These are phyloP conservation scores for Colletotrichum siamense DNA, from an alignment of 2,329 filamentous ascomycete genomes.

Conservation along the genomic window DNA sequence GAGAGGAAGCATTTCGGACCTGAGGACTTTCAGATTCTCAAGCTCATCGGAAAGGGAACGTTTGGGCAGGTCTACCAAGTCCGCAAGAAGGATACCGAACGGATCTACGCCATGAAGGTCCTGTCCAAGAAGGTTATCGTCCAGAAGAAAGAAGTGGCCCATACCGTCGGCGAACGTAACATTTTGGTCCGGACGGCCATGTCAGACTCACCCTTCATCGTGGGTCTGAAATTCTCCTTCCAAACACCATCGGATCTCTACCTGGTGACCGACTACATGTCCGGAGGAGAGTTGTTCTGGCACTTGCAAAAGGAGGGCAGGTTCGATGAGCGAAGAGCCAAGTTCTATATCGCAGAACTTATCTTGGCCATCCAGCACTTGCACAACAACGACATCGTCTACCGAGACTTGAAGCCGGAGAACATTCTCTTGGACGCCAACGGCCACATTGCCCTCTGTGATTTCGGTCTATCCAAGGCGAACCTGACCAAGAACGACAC, in stretches of 20 bases:
- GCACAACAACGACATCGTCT: conserved; percentile 97
- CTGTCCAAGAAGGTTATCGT: conserved; percentile 99
- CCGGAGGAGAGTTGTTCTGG: conserved; percentile 97
- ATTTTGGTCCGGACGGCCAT: conserved; percentile 96
- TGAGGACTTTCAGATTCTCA: conserved; percentile 93
- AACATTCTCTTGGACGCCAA: conserved; percentile 97
- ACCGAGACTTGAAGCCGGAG: conserved; percentile 95
- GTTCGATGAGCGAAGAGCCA: conserved; percentile 92
- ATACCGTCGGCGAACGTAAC: conserved; percentile 95
- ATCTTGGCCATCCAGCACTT: conserved; percentile 95
- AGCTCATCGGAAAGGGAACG: conserved; percentile 96
- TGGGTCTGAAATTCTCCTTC: conserved; percentile 98
- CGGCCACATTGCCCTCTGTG: conserved; percentile 95
- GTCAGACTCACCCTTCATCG: conserved; percentile 95
- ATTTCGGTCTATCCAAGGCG: conserved; percentile 97
- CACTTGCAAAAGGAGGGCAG: conserved; percentile 96
- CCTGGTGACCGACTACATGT: conserved; percentile 99
- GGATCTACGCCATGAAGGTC: conserved; percentile 99
- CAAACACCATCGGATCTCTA: conserved; percentile 97
- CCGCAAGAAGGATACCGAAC: conserved; percentile 91
- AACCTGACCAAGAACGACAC: conserved; percentile 97
- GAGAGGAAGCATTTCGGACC: conserved; percentile 93
- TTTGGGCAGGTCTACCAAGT: conserved; percentile 99
- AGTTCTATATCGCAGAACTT: conserved; percentile 98
- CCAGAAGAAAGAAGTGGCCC: conserved; percentile 98